These are phyloP conservation scores for Biscogniauxia marginata DNA, from an alignment of 2,329 filamentous ascomycete genomes.

Conservation along the genomic window DNA sequence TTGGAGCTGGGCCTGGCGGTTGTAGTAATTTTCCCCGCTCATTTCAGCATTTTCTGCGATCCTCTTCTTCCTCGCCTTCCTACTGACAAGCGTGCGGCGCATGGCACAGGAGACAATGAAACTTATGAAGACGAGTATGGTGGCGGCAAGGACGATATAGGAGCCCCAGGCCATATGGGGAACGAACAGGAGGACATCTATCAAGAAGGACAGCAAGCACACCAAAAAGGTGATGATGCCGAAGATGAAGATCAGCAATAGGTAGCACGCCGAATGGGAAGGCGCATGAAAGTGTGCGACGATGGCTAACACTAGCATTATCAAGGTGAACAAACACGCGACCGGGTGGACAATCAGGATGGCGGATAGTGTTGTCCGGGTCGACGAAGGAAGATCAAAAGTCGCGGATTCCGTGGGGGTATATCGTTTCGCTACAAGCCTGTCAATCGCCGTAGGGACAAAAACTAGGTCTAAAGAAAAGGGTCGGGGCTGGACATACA, in stretches of 20 bases:
- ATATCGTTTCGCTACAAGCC: constrained; percentile 18
- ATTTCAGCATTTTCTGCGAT: constrained; percentile 95
- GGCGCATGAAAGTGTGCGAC: constrained; percentile 84
- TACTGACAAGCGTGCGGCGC: constrained; percentile 85
- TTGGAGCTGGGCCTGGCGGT: constrained; percentile 60
- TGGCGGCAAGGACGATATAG: constrained; percentile 87
- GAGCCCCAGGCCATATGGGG: constrained; percentile 93
- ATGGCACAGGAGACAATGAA: constrained; percentile 90
- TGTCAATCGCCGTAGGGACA: constrained; percentile 14
- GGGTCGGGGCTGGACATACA: constrained; percentile 54
- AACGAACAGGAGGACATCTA: constrained; percentile 92
- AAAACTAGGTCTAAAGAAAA: background rate
- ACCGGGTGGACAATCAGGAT: constrained; percentile 93
- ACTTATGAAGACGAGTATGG: constrained; percentile 78
- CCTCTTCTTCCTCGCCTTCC: constrained; percentile 88
- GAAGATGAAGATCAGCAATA: constrained; percentile 82
- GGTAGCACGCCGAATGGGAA: constrained; percentile 85
- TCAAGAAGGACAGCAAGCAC: constrained; percentile 81
- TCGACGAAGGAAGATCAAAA: constrained; percentile 56
- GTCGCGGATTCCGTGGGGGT: constrained; percentile 23
- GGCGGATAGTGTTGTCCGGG: constrained; percentile 69
- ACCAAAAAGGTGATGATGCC: constrained; percentile 82
- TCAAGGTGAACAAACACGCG: constrained; percentile 78
- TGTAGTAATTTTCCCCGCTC: constrained; percentile 92
- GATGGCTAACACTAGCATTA: constrained; percentile 78